Evolutionary conservation across 805 yeast genomes (phyloP).

Genomic region (Sugiyamaella floridensis): DNA sequence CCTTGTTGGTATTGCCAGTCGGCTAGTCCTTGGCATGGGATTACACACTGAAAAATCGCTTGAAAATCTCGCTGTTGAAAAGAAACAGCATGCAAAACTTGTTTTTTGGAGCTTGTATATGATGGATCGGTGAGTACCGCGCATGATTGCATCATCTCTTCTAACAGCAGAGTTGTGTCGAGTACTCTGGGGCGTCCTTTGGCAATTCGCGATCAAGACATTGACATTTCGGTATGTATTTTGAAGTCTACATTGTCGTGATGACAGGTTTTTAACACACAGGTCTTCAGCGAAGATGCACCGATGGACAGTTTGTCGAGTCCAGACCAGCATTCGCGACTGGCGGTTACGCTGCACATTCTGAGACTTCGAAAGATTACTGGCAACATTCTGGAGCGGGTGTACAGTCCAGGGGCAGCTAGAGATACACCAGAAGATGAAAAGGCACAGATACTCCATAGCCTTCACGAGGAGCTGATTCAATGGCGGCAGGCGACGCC

Average conservation of each 20-base stretch:
- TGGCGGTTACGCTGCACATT: conserved; percentile 24
- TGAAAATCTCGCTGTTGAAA: conserved; percentile 13
- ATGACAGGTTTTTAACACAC: neutral
- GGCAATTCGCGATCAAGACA: conserved; percentile 44
- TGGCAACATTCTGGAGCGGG: conserved; percentile 39
- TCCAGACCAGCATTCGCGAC: conserved; percentile 1
- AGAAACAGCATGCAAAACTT: conserved; percentile 22
- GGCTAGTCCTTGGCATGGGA: conserved; percentile 42
- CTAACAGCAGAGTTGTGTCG: conserved; percentile 31
- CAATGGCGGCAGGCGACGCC: conserved; percentile 19
- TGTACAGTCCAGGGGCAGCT: conserved; percentile 40
- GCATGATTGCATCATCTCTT: neutral
- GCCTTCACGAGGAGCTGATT: conserved; percentile 30
- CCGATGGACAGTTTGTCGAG: neutral
- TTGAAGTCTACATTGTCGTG: neutral
- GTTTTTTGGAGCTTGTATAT: conserved; percentile 25
- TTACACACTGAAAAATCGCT: conserved; percentile 32
- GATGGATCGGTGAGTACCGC: conserved; percentile 24
- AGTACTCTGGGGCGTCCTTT: conserved; percentile 45
- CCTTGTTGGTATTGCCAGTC: conserved; percentile 41
- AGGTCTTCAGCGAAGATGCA: neutral
- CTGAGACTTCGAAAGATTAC: conserved; percentile 42
- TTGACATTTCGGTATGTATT: conserved; percentile 26
- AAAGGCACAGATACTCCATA: conserved; percentile 31
- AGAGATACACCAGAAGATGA: conserved; percentile 16